phyloP scores from a whole-genome alignment of 768 basidiomycete genomes.

The Dioszegia aurantiaca region DNA sequence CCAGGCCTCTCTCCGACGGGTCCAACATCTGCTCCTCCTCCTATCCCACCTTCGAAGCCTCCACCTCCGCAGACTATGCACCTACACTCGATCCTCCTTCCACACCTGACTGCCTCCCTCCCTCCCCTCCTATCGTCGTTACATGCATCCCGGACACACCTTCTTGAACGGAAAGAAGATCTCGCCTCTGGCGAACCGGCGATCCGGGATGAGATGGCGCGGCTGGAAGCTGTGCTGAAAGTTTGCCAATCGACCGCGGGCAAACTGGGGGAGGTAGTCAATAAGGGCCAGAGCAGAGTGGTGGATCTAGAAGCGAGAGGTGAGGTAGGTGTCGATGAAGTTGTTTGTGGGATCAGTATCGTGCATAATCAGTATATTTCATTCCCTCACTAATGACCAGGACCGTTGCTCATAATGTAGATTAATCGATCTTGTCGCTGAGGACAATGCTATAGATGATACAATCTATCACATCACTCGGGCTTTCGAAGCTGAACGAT shows the following conservation, averaged over 20 bases:
- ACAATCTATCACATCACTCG: constrained; percentile 95
- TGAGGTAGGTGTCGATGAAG: constrained; percentile 91
- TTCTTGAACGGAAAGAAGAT: constrained; percentile 77
- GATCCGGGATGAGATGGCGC: constrained; percentile 91
- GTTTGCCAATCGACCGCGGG: constrained; percentile 78
- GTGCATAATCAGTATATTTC: constrained; percentile 91
- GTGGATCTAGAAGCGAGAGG: constrained; percentile 74
- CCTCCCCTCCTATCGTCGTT: constrained; percentile 60
- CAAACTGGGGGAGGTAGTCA: constrained; percentile 64
- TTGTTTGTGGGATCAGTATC: constrained; percentile 90
- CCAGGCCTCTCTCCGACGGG: constrained; percentile 57
- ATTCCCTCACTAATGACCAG: background rate
- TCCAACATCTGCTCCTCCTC: constrained; percentile 18
- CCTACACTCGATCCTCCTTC: constrained; percentile 62
- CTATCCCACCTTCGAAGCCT: constrained; percentile 47
- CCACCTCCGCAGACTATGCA: constrained; percentile 48
- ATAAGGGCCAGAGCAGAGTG: constrained; percentile 66
- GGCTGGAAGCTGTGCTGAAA: constrained; percentile 85
- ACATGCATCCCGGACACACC: constrained; percentile 58
- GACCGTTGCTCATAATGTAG: constrained; percentile 55
- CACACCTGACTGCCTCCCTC: constrained; percentile 69
- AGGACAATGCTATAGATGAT: constrained; percentile 97
- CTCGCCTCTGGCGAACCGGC: constrained; percentile 87
- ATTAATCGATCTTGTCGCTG: constrained; percentile 94
- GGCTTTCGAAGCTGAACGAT: constrained; percentile 73